Base-by-base conservation (phyloP, 306 rosid species). In the Prunus armeniaca region DNA sequence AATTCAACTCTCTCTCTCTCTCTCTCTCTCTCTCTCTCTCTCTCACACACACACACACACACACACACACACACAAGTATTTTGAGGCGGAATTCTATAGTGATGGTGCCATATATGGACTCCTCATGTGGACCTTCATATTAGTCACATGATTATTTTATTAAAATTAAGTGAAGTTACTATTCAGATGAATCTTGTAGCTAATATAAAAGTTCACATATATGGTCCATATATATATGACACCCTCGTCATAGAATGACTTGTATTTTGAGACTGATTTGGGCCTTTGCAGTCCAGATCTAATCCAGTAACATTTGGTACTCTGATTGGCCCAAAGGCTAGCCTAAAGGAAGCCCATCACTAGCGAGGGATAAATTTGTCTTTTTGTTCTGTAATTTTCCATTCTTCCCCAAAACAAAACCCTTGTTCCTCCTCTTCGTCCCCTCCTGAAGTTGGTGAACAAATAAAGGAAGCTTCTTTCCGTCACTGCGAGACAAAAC, bases 401-500 rank as follows among this genome's bases (percentile, higher is more conserved):
- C 19, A 20, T 1, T 43, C 25, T 14, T 71, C 20, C 77, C 60
- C 73, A 10, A 13, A 47, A 52, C 34, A 43, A 72, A 74, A 38
- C 70, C 75, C 89, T 78, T 49, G 76, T 45, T 65, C 25, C 22
- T 27, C 2, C 6, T 43, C 63, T 45, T 2, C 17, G 27, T 64
- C 5, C n/a, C 49, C 10, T 51, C 15, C 47, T 12, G 56, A 69
- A 14, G 12, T 13, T 70, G 66, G 76, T 2, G 52, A 71, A 38
- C 5, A 22, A 65, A 64, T 58, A 20, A 34, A 57, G 67, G 56
- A 28, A 63, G 25, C 12, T n/a, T 57, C 50, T 41, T 74, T 61
- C 34, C 19, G 63, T 69, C 61, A 10, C 67, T 34, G 63, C 57
- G 71, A 19, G 57, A 15, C 46, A 47, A 47, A 47, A 47, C 43